Conservation (phyloP, 495 filamentous ascomycete genomes). For the Annulohypoxylon maeteangense region DNA sequence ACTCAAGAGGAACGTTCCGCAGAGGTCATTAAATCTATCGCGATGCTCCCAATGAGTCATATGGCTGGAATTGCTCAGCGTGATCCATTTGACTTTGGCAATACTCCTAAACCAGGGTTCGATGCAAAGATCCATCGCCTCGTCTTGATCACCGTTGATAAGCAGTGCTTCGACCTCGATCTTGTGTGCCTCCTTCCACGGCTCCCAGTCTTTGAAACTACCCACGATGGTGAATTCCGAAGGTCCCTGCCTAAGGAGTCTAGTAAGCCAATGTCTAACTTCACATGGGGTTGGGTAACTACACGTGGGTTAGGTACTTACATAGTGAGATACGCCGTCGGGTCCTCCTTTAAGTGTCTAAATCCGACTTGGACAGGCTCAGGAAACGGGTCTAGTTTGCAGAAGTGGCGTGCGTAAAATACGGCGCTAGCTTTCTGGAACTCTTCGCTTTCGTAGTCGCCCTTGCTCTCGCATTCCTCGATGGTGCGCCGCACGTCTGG, state of each 20-base stretch:
- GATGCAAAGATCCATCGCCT: constrained; percentile 54
- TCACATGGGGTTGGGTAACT: neutral
- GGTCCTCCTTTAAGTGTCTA: constrained; percentile 51
- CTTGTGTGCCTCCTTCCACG: constrained; percentile 48
- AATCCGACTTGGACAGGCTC: constrained; percentile 45
- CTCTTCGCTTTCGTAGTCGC: constrained; percentile 48
- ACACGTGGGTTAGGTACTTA: constrained; percentile 34
- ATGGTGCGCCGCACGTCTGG: constrained; percentile 13
- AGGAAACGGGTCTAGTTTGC: constrained; percentile 53
- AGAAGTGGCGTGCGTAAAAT: constrained; percentile 54
- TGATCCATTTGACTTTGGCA: constrained; percentile 59
- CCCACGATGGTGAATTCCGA: constrained; percentile 59
- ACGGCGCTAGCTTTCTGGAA: constrained; percentile 54
- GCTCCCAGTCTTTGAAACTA: constrained; percentile 54
- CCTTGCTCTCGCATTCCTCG: constrained; percentile 37
- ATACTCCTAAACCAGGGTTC: constrained; percentile 58
- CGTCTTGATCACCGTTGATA: constrained; percentile 62
- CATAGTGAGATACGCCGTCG: constrained; percentile 59
- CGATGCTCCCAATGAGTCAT: constrained; percentile 58
- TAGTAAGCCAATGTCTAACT: neutral
- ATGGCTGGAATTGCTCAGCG: constrained; percentile 57
- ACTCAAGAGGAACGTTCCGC: constrained; percentile 6
- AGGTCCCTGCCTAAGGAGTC: constrained; percentile 52
- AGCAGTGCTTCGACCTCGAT: constrained; percentile 58
- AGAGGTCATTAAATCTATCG: constrained; percentile 45